Percentiles rank a stretch among this genome's conserved stretches.
Evolutionary conservation across 805 yeast species (phyloP).

Genomic region (Zygoascus biomembranicola): DNA sequence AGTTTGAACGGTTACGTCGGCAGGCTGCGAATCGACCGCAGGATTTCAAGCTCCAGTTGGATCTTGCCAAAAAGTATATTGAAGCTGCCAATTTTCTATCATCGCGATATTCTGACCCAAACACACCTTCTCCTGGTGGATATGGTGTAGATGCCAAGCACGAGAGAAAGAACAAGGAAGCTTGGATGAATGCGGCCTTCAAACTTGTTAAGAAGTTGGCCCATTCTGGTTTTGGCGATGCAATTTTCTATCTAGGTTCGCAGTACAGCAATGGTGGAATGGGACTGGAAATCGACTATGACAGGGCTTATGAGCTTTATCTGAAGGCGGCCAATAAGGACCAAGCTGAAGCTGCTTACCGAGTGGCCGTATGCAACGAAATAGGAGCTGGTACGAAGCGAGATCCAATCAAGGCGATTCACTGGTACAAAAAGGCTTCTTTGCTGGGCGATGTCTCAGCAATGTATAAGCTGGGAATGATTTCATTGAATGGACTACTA

Average conservation of each 20-base stretch:
- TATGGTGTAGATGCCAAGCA: constrained; percentile 34
- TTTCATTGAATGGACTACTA: constrained; percentile 43
- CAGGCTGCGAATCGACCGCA: constrained; percentile 26
- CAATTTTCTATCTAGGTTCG: constrained; percentile 53
- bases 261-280: constrained; percentile 44
- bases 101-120: constrained; percentile 30
- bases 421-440: constrained; percentile 54
- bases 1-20: constrained; percentile 23
- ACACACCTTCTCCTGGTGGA: constrained; percentile 32
- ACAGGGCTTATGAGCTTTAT: constrained; percentile 54
- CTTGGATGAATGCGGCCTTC: constrained; percentile 48
- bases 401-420: constrained; percentile 40
- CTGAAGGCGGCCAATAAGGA: constrained; percentile 48
- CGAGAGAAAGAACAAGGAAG: constrained; percentile 43
- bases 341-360: constrained; percentile 54
- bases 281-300: constrained; percentile 47
- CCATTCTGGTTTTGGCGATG: constrained; percentile 39
- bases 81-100: constrained; percentile 35
- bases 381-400: constrained; percentile 48
- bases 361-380: constrained; percentile 66
- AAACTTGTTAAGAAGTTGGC: constrained; percentile 52
- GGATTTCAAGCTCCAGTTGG: constrained; percentile 46
- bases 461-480: constrained; percentile 68
- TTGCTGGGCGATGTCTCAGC: constrained; percentile 53
- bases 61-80: constrained; percentile 52